These are phyloP conservation scores for Yamadazyma laniorum DNA, from an alignment of 805 yeast genomes.

Conservation along the genomic window DNA sequence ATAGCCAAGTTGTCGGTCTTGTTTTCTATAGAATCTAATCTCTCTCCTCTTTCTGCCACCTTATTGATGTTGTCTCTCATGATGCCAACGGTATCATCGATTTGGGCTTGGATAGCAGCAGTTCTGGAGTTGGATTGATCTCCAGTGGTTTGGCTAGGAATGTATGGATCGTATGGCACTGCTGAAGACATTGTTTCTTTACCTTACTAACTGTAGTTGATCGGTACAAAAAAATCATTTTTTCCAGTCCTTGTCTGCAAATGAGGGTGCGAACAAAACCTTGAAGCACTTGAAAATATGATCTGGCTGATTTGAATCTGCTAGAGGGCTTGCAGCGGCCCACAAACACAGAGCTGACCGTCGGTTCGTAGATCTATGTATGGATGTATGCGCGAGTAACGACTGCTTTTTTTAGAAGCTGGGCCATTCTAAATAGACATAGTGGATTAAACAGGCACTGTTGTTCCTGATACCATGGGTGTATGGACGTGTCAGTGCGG, in stretches of 20 bases:
- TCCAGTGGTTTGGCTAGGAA: slow-evolving; percentile 59
- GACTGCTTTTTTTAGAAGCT: too few species aligned
- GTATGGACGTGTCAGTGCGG: not conserved
- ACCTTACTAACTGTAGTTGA: not conserved
- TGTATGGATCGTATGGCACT: slow-evolving; percentile 83
- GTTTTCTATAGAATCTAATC: slow-evolving; percentile 86
- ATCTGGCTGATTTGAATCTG: too few species aligned
- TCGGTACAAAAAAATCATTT: not conserved
- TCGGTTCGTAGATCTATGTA: too few species aligned
- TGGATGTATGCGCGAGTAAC: too few species aligned
- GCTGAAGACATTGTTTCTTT: slow-evolving; percentile 59
- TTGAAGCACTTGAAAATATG: too few species aligned
- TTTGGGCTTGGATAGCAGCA: slow-evolving; percentile 85
- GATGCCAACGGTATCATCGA: slow-evolving; percentile 93
- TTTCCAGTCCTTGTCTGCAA: not conserved
- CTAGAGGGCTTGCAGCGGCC: too few species aligned
- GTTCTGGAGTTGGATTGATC: slow-evolving; percentile 58
- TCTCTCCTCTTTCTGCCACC: slow-evolving; percentile 92
- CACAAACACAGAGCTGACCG: too few species aligned
- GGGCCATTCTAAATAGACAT: too few species aligned
- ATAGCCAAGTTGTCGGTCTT: slow-evolving; percentile 91
- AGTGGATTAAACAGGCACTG: too few species aligned
- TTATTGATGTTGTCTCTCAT: slow-evolving; percentile 97
- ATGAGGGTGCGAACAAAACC: not conserved
- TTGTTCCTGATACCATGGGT: not conserved